Base-by-base conservation (phyloP, 163 green algal genomes). In the Prototheca wickerhamii region DNA sequence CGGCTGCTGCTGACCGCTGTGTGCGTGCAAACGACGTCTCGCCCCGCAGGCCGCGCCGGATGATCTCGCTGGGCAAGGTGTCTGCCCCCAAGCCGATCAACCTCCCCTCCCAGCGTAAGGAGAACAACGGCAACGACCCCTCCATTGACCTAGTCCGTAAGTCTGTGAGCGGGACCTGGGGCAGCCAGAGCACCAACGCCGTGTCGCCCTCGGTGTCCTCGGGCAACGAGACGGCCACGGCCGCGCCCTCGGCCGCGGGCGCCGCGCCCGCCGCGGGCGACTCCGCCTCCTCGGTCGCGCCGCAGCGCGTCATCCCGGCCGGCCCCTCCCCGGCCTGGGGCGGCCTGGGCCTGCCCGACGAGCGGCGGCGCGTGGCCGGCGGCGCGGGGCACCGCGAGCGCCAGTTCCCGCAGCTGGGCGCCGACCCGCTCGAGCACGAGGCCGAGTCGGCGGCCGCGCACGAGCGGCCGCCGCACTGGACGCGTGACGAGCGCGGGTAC, bases 51-150 rank as follows among this genome's bases (percentile, higher is more conserved):
- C 62, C 69, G 35, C 61, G 75, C 12, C 76, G 76, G 57, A 81
- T 84, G 73, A 70, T 84, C 7, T 81, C 70, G 29, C 57, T 84
- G 42, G 76, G 76, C 54, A 83, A 80, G 52, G 78, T 85, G 31
- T 67, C 69, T 40, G 78, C 69, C 12, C 78, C 78, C 34, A 85
- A 85, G 57, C 78, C 78, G 21, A 58, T 85, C 25, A 82, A 85
- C 54, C 52, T 85, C 52, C 78, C 78, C 26, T 78, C 67, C 63
- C 72, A 81, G 49, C 77, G 73, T 67, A 70, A 73, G 40, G 78
- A 85, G 66, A 76, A 81, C 63, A 78, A 80, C 40, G 78, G 78
- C 28, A 71, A 77, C 40, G 78, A 85, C 33, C 72, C 78, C 3
- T 75, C 59, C 21, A 55, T 81, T 3, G 64, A 69, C 26, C 49